Base-by-base conservation (phyloP, 805 yeast genomes). In the Kluyveromyces nonfermentans region DNA sequence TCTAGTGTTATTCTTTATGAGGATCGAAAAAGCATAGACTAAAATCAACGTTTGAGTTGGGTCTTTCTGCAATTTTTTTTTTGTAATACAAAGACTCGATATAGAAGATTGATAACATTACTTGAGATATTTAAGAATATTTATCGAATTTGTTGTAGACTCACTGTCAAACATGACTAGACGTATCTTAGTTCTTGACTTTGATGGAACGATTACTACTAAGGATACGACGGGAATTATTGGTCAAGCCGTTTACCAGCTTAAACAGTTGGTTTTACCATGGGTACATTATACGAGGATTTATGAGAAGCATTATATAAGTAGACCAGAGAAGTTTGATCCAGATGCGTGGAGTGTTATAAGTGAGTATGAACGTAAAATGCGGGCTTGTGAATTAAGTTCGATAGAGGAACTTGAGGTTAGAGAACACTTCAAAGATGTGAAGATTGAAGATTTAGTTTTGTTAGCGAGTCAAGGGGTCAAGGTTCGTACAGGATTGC, bases 161-260 rank as follows among this genome's bases (percentile, higher is more conserved):
- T 5, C 17, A 15, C 16, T 16, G 20, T 9, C 10, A 10, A 20
- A n/a, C 5, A 38, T 39, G 41, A 41, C 51, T 48, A 50, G 40
- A 19, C 40, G 50, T 21, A 39, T 56, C 16, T 38, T 61, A 9
- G 50, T 60, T 14, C 44, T 57, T 8, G 66, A 62, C 44, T 62
- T 60, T 43, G 66, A 62, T 46, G 65, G 60, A 39, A 62, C 66
- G 1, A 52, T 62, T 5, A 60, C 66, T 2, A 40, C 37, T 5
- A 43, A 45, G 9, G 65, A 62, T 43, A 62, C 65, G 2, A 60
- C 59, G 7, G 31, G 44, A 18, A 30, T 51, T 5, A 19, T 62
- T 5, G 62, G 59, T 2, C 40, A 48, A 12, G 33, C 60, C 19
- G 60, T 61, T 4, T 59, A 57, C 35, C 22, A 31, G 7, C 19